Percentiles rank a stretch among this genome's conserved stretches.
Evolutionary conservation across 1,284 basidiomycete species (phyloP).

Genomic region (Xanthoconium separans): DNA sequence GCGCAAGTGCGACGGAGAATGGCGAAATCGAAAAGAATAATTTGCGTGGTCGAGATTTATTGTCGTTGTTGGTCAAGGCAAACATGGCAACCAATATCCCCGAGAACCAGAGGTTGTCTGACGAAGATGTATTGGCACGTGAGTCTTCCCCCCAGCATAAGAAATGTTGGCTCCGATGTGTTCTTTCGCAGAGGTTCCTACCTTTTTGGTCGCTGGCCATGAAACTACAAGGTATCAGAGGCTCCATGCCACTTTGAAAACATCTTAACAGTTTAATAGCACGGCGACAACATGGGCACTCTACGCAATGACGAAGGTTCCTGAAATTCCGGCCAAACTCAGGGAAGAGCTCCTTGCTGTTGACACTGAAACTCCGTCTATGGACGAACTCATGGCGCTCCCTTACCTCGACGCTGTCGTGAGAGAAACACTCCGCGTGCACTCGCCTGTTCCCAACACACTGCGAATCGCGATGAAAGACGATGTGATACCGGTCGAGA

Average conservation of each 20-base stretch:
- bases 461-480: constrained; percentile 53
- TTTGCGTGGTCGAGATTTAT: constrained; percentile 44
- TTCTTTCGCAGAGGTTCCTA: constrained; percentile 35
- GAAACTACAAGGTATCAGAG: constrained; percentile 66
- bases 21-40: constrained; percentile 32
- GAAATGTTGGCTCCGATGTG: too few species aligned
- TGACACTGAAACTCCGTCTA: constrained; percentile 50
- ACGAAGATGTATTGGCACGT: constrained; percentile 76
- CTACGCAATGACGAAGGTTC: constrained; percentile 57
- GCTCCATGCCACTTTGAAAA: not conserved
- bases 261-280: constrained; percentile 23
- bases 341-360: constrained; percentile 62
- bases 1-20: constrained; percentile 22
- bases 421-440: constrained; percentile 67
- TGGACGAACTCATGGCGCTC: constrained; percentile 59
- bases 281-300: constrained; percentile 62
- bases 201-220: constrained; percentile 62
- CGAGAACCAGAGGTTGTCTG: constrained; percentile 59
- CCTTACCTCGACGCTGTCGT: constrained; percentile 66
- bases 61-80: constrained; percentile 58
- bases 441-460: constrained; percentile 59
- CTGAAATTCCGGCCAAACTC: constrained; percentile 61
- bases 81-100: constrained; percentile 63
- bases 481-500: constrained; percentile 56
- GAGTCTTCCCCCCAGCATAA: constrained; percentile 31